Evolutionary conservation across 306 rosid species (phyloP).

Genomic region (Vicia villosa): DNA sequence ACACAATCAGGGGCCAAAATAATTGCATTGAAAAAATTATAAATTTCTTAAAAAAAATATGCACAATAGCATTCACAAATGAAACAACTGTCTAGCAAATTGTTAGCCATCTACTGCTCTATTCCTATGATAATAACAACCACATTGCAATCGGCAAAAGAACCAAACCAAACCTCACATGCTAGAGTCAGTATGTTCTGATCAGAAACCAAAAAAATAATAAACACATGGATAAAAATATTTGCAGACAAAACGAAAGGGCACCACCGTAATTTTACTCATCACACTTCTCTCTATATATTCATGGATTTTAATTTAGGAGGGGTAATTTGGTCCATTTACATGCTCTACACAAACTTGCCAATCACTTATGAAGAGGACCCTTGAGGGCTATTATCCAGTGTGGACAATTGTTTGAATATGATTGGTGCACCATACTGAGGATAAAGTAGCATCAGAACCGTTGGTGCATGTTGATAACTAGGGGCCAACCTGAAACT

Average conservation of each 20-base stretch:
- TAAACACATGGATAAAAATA: constrained; percentile 27
- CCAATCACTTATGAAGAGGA: constrained; percentile 39
- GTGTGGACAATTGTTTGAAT: constrained; percentile 47
- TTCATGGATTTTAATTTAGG: neutral
- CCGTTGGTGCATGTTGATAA: constrained; percentile 95
- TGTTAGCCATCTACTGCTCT: constrained; percentile 64
- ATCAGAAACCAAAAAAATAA: constrained; percentile 1
- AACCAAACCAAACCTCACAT: constrained; percentile 46
- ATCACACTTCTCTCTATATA: constrained; percentile 38
- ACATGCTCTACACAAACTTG: constrained; percentile 25
- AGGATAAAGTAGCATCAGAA: constrained; percentile 90
- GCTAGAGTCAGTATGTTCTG: constrained; percentile 41
- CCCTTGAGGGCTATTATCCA: constrained; percentile 25
- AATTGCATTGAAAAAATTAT: constrained; percentile 48
- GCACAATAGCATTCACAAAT: constrained; percentile 51
- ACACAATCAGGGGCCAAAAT: constrained; percentile 43
- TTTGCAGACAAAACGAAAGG: constrained; percentile 26
- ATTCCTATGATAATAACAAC: constrained; percentile 42
- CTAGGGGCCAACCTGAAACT: constrained; percentile 76
- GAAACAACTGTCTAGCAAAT: constrained; percentile 44
- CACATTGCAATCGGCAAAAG: constrained; percentile 32
- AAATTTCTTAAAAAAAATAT: constrained; percentile 48
- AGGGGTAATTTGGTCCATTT: constrained; percentile 43
- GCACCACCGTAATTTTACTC: constrained; percentile 41
- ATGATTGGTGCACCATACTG: constrained; percentile 91